Base-by-base conservation (phyloP, 208 protist genomes). In the Crithidia brevicula region DNA sequence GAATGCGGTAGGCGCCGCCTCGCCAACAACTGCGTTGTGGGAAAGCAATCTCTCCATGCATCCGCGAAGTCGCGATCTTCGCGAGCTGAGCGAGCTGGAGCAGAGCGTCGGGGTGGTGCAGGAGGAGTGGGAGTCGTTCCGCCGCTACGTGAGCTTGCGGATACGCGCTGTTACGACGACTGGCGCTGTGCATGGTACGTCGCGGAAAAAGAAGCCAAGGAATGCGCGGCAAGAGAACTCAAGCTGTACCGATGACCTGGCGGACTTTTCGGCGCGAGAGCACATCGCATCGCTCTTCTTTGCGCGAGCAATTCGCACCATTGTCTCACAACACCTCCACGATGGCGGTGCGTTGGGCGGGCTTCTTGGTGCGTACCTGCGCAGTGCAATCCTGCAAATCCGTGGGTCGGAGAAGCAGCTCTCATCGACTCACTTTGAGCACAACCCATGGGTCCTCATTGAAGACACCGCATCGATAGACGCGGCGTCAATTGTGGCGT, bases 101-200 rank as follows among this genome's bases (percentile, higher is more conserved):
- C 36, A 61, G 4, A 77, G 61, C 59, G 66, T 82, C 16, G 65
- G 60, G 10, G 28, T 78, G 30, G 64, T 90, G 27, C 78, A 60
- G 11, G 74, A 76, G 54, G 84, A 90, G 58, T 90, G 84, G 84
- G 80, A 86, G 59, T 69, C 50, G 11, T 90, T 81, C 61, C 71
- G 81, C 15, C 68, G 69, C 38, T 83, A 78, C 47, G 52, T 76
- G 30, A 85, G 68, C 42, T 40, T 85, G 23, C 65, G 64, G 2
- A 40, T 77, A 2, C 64, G 74, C 3, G 51, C 52, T 23, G 5
- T 20, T 7, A 23, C 33, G 22, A 46, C 6, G 40, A 9, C 27
- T 10, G 10, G 22, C 34, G 52, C 16, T 49, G 43, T 1, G 2
- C 1, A 2, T 25, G 13, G 16, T 20, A 18, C 63, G 51, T 20